Conservation (phyloP, 805 yeast genomes). For the Metschnikowia peoriensis region DNA sequence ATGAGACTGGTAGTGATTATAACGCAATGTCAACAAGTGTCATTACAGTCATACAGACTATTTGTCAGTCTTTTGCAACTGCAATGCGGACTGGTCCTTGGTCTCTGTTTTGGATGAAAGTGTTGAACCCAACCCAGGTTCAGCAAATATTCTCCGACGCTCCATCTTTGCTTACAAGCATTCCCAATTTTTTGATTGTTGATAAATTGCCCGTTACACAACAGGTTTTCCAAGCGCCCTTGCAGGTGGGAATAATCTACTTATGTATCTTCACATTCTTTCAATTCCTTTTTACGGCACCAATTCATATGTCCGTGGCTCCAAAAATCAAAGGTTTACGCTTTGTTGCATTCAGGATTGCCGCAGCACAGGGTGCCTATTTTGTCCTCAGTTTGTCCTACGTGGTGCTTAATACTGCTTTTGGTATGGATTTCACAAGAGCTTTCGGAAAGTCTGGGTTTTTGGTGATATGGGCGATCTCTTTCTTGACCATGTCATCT, state of each 20-base stretch:
- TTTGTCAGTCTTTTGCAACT: conserved; percentile 17
- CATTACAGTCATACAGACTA: conserved; percentile 16
- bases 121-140: conserved; percentile 10
- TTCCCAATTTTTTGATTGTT: conserved; percentile 23
- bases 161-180: conserved; percentile 24
- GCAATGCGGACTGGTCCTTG: conserved; percentile 22
- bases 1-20: conserved; percentile 34
- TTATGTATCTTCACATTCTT: conserved; percentile 33
- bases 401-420: conserved; percentile 30
- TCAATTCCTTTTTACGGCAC: conserved; percentile 29
- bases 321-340: conserved; percentile 25
- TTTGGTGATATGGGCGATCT: conserved; percentile 33
- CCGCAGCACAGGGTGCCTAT: conserved; percentile 29
- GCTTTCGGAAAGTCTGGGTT: conserved; percentile 34
- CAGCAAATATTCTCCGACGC: conserved; percentile 14
- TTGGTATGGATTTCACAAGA: conserved; percentile 19
- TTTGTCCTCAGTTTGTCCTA: conserved; percentile 27
- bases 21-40: conserved; percentile 28
- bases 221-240: conserved; percentile 29
- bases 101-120: conserved; percentile 15
- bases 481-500: conserved; percentile 29
- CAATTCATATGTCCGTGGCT: conserved; percentile 28
- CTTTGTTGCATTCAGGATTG: conserved; percentile 25
- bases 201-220: conserved; percentile 27
- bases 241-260: conserved; percentile 33